Base-by-base conservation (phyloP, 139 green algal species). In the Marvania coccoides region DNA sequence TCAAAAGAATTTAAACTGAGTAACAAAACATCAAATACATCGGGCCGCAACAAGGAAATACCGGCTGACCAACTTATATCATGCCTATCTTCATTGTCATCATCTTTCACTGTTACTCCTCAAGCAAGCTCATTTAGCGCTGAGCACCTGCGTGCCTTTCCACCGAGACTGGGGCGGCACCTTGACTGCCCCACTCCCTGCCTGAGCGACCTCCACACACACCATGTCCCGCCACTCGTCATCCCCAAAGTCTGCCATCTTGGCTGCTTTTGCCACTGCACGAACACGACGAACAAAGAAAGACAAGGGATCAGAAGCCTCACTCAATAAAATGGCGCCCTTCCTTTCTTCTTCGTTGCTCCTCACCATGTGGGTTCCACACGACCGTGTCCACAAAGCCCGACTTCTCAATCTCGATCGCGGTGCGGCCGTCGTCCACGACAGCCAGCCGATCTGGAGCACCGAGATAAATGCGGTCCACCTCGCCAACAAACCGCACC, bases 391-490 rank as follows among this genome's bases (percentile, higher is more conserved):
- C 69, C 13, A 2, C 9, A 14, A 75, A 74, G 15, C 46, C 69
- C 23, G n/a, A 36, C 29, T 75, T 70, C 33, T 63, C 51, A 15
- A 75, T 28, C 10, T 39, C 45, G 38, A 29, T 13, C 13, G 5
- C 47, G 24, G 13, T 58, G 29, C 14, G 33, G 23, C 19, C 34
- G 29, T 29, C 31, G 47, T 72, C 54, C 7, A 29, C 8, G 9
- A 87, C 73, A 78, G 83, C 74, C 8, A 94, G 54, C 0, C 34
- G 38, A 29, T 73, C 61, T 3, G 86, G 82, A 1, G 81, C 73
- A 15, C 51, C 59, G 0, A 91, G 13, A 65, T 91, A 95, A 42
- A 90, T 87, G 26, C 84, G 72, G 72, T 95, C 87, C 39, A 92
- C 73, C 74, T 94, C 83, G n/a, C 58, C 51, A 6, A 70, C 13